phyloP scores from a whole-genome alignment of 495 filamentous ascomycete species.

The Filosporella fistucella region DNA sequence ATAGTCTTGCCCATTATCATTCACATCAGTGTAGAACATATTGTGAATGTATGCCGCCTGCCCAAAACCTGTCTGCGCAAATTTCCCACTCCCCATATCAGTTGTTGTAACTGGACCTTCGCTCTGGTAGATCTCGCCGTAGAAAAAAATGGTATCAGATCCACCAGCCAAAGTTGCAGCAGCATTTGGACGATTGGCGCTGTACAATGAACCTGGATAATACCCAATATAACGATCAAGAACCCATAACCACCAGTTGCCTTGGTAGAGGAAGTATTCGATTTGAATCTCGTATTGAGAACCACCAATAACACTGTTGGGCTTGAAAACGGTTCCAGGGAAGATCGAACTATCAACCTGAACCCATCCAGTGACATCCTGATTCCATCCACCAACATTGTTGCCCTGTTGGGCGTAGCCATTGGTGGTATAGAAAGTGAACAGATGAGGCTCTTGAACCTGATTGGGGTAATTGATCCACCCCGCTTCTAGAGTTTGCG shows the following conservation, averaged over 20 bases:
- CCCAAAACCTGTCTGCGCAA: slow-evolving; percentile 14
- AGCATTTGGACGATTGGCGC: not conserved
- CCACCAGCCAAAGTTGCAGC: slow-evolving; percentile 15
- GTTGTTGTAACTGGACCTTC: slow-evolving; percentile 22
- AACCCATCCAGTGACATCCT: slow-evolving; percentile 24
- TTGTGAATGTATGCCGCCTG: slow-evolving; percentile 25
- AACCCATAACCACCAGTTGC: slow-evolving; percentile 29
- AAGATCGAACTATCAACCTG: slow-evolving; percentile 20
- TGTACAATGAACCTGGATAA: slow-evolving; percentile 10
- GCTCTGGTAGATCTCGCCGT: slow-evolving; percentile 27
- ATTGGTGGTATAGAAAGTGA: slow-evolving; percentile 27
- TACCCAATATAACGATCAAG: slow-evolving; percentile 26
- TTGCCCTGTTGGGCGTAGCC: slow-evolving; percentile 17
- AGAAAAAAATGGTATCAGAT: slow-evolving; percentile 22
- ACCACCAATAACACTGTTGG: slow-evolving; percentile 16
- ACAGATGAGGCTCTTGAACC: slow-evolving; percentile 21
- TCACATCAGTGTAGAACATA: slow-evolving; percentile 15
- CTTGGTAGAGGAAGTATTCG: slow-evolving; percentile 17
- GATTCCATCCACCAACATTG: slow-evolving; percentile 26
- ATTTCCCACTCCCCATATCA: slow-evolving; percentile 29
- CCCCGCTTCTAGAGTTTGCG: slow-evolving; percentile 27
- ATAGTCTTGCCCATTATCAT: slow-evolving; percentile 8
- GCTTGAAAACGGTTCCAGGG: slow-evolving; percentile 23
- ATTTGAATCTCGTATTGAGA: slow-evolving; percentile 24
- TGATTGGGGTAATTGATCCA: slow-evolving; percentile 26